phyloP scores from a whole-genome alignment of 2,329 filamentous ascomycete genomes.

The Penicillium glabrum region DNA sequence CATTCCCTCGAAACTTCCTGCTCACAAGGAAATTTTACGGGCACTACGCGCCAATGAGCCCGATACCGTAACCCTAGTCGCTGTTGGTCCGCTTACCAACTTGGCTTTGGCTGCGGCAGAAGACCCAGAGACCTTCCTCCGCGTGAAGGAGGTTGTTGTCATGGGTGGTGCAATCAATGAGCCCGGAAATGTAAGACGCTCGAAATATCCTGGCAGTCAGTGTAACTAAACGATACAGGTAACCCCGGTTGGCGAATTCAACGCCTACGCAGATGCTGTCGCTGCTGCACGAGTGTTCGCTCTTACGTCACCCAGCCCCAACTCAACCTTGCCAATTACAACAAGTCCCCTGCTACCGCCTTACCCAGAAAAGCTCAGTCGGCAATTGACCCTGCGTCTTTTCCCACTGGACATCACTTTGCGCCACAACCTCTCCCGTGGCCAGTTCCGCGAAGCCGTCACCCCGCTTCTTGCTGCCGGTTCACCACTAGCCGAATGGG shows the following conservation, averaged over 20 bases:
- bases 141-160: constrained; percentile 85
- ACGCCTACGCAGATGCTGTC: constrained; percentile 83
- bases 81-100: constrained; percentile 91
- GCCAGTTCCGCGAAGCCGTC: constrained; percentile 59
- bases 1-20: constrained; percentile 68
- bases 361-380: constrained; percentile 66
- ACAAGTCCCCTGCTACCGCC: constrained; percentile 48
- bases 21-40: constrained; percentile 86
- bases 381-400: constrained; percentile 64
- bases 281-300: constrained; percentile 76
- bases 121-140: constrained; percentile 85
- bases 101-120: constrained; percentile 82
- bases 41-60: constrained; percentile 77
- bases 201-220: neutral
- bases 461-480: constrained; percentile 58
- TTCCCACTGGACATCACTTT: constrained; percentile 78
- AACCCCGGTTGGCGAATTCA: constrained; percentile 87
- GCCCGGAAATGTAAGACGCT: constrained; percentile 72
- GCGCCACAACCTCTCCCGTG: constrained; percentile 63
- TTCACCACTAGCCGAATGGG: constrained; percentile 74
- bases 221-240: constrained; percentile 32
- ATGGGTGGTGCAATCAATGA: constrained; percentile 87
- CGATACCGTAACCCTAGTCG: constrained; percentile 85
- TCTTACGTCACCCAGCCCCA: constrained; percentile 70
- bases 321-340: constrained; percentile 75